Conservation (phyloP, 129 eudicot genomes). For the Gnaphalium uliginosum region DNA sequence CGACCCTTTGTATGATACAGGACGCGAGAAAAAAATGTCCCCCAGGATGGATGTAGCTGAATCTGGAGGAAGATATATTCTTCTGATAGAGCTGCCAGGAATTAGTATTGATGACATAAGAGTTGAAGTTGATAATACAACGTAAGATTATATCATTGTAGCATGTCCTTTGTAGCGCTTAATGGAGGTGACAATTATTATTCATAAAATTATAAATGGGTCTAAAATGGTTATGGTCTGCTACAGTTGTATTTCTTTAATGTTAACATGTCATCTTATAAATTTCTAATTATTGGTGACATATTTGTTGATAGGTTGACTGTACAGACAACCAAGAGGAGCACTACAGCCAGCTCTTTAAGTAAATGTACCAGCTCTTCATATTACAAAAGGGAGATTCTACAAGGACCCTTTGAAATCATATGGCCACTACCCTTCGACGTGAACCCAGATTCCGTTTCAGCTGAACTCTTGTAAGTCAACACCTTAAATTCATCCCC, state of each 20-base stretch:
- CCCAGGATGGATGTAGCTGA: constrained; percentile 39
- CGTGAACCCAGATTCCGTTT: constrained; percentile 39
- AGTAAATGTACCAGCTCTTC: constrained; percentile 18
- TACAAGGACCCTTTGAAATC: constrained; percentile 37
- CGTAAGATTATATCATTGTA: constrained; percentile 26
- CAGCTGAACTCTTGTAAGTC: constrained; percentile 45
- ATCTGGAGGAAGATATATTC: constrained; percentile 31
- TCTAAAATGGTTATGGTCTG: not conserved
- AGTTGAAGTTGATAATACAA: constrained; percentile 38
- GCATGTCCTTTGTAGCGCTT: not conserved
- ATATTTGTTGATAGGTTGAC: constrained; percentile 27
- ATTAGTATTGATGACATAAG: constrained; percentile 31
- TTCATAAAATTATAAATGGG: not conserved
- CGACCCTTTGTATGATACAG: constrained; percentile 16
- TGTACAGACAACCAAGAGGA: constrained; percentile 35
- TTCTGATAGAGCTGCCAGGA: constrained; percentile 40
- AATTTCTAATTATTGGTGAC: constrained; percentile 7
- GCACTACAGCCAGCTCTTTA: constrained; percentile 24
- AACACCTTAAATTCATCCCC: not conserved
- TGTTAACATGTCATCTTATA: not conserved
- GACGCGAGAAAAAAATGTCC: constrained; percentile 23
- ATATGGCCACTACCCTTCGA: constrained; percentile 38
- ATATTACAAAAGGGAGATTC: constrained; percentile 32
- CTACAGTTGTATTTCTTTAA: not conserved
- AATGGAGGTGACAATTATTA: not conserved